Base-by-base conservation (phyloP, 768 basidiomycete species). In the Porphyrellus cyaneotinctus region DNA sequence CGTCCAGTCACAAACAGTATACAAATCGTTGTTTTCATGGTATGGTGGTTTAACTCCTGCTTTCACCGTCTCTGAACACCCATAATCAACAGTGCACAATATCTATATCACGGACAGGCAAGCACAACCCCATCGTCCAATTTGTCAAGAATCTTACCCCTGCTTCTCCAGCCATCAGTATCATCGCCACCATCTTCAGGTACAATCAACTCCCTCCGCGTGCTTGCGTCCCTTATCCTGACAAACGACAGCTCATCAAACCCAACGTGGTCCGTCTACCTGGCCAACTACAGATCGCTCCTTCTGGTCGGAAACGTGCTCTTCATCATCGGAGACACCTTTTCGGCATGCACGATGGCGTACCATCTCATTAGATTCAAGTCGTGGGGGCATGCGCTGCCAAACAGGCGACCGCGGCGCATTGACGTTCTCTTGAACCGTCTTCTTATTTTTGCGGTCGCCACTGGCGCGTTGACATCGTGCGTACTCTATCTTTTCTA, bases 391-490 rank as follows among this genome's bases (percentile, higher is more conserved):
- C 43, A 53, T 11, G 36, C 13, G 2, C 9, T 32, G 1, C 32
- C 39, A 1, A 13, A 4, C 13, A 3, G 4, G 0, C 26, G 12
- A 8, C 51, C 47, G 2, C 55, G 54, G 15, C 67, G 64, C 3
- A 60, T 66, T 2, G 48, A 67, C 14, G 2, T 32, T 1, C 47
- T 67, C 6, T 49, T 67, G 53, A 59, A 66, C 32, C 52, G 63
- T 8, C 55, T 67, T 5, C 47, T 68, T 12, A 17, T 60, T 0
- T 67, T 68, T 36, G 54, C 51, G 1, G 63, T 67, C 14, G 62
- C 67, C 15, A 67, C 66, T 0, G 66, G 66, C 37, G 58, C 58
- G 0, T 17, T 67, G 20, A 66, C 60, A 3, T 59, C 51, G 66
- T 67, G 28, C 53, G 62, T 60, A 12, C 32, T 13, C 15, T 11